phyloP scores from a whole-genome alignment of 2,329 filamentous ascomycete genomes.

The Curvularia sp. region DNA sequence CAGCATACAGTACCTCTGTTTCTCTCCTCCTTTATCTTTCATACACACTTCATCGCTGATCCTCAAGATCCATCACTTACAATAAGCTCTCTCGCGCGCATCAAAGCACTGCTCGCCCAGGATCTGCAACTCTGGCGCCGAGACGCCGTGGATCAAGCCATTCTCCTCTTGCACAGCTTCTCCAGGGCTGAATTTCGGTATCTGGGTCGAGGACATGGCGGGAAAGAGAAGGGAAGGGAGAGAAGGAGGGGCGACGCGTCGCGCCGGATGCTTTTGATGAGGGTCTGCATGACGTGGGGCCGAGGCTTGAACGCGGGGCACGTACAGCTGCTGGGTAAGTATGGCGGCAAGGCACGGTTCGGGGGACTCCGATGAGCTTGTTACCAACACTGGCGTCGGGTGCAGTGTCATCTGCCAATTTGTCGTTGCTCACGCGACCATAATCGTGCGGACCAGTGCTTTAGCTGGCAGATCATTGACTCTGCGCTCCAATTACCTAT shows the following conservation, averaged over 20 bases:
- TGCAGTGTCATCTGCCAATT: not conserved
- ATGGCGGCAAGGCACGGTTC: constrained; percentile 28
- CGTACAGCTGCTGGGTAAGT: constrained; percentile 6
- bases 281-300: constrained; percentile 13
- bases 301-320: constrained; percentile 24
- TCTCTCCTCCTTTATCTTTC: too few relatives aligned
- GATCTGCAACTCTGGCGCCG: constrained; percentile 67
- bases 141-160: constrained; percentile 62
- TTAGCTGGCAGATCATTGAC: not conserved
- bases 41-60: not conserved
- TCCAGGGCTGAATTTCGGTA: constrained; percentile 38
- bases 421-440: not conserved
- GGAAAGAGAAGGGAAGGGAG: constrained; percentile 32
- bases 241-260: constrained; percentile 23
- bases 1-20: not conserved
- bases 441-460: not conserved
- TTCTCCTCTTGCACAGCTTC: constrained; percentile 47
- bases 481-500: not conserved
- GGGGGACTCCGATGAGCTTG: constrained; percentile 20
- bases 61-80: too few relatives aligned
- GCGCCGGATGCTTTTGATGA: constrained; percentile 25
- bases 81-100: constrained; percentile 83
- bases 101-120: constrained; percentile 69
- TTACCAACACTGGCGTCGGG: not conserved
- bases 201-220: constrained; percentile 40